Evolutionary conservation across 768 basidiomycete genomes (phyloP).

Genomic region (Agrocybe chaxingu): DNA sequence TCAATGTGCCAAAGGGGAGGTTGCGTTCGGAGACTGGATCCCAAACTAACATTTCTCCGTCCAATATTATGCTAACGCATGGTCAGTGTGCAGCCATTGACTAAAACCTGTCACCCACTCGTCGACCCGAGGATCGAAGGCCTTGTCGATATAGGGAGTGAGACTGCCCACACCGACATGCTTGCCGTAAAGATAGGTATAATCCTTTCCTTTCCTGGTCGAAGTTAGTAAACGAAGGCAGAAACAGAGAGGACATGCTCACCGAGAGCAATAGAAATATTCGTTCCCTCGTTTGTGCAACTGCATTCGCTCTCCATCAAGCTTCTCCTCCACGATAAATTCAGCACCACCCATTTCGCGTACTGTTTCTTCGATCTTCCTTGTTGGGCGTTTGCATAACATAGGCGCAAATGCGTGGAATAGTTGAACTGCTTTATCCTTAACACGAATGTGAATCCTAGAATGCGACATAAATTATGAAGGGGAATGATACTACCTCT

Average conservation of each 20-base stretch:
- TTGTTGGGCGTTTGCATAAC: conserved; percentile 87
- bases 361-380: conserved; percentile 78
- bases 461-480: not conserved
- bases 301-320: conserved; percentile 97
- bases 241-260: conserved; percentile 9
- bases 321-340: conserved; percentile 95
- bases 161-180: conserved; percentile 80
- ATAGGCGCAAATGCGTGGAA: conserved; percentile 92
- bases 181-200: conserved; percentile 89
- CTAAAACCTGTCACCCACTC: conserved; percentile 55
- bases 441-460: not conserved
- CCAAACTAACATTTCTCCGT: conserved; percentile 99
- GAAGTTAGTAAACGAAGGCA: conserved; percentile 1
- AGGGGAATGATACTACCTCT: conserved; percentile 40
- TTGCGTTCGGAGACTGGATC: conserved; percentile 87
- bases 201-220: conserved; percentile 82
- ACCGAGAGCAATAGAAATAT: conserved; percentile 93
- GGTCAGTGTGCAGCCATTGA: not conserved
- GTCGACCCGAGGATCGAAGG: conserved; percentile 72
- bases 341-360: conserved; percentile 75
- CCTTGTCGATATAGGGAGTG: conserved; percentile 79
- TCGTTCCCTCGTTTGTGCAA: conserved; percentile 89
- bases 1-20: conserved; percentile 90
- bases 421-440: conserved; percentile 84
- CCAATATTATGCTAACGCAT: conserved; percentile 74